Conservation (phyloP, 345 rosid species). For the Citrus trifoliata region DNA sequence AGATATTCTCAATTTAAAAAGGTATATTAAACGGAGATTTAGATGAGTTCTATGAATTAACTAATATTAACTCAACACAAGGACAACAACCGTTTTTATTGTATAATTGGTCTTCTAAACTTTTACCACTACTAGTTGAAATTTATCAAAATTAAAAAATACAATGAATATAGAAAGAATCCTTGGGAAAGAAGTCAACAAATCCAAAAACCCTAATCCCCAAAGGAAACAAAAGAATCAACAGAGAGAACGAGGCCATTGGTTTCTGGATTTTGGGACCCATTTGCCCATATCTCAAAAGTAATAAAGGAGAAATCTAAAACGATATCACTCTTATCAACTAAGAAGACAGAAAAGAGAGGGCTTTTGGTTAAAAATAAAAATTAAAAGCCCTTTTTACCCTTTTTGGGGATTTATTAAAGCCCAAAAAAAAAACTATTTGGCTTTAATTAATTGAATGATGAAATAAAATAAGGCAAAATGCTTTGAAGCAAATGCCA, state of each 20-base stretch:
- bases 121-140: neutral
- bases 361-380: neutral
- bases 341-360: neutral
- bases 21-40: no score
- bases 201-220: neutral
- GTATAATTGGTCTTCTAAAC: no score
- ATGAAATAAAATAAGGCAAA: neutral
- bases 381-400: neutral
- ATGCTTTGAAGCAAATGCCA: conserved; percentile 9
- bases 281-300: neutral
- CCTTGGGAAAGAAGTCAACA: neutral
- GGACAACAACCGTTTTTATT: no score
- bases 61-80: accelerated
- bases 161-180: neutral
- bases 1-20: no score
- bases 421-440: neutral
- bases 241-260: neutral
- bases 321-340: neutral
- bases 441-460: neutral
- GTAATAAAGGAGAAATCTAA: neutral
- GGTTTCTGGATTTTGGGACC: neutral
- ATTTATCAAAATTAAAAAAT: neutral
- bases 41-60: no score
- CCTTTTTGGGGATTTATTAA: neutral
- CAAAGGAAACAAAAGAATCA: neutral